These are phyloP conservation scores for Ceratocystis ficicola DNA, from an alignment of 2,329 filamentous ascomycete genomes.

Conservation along the genomic window DNA sequence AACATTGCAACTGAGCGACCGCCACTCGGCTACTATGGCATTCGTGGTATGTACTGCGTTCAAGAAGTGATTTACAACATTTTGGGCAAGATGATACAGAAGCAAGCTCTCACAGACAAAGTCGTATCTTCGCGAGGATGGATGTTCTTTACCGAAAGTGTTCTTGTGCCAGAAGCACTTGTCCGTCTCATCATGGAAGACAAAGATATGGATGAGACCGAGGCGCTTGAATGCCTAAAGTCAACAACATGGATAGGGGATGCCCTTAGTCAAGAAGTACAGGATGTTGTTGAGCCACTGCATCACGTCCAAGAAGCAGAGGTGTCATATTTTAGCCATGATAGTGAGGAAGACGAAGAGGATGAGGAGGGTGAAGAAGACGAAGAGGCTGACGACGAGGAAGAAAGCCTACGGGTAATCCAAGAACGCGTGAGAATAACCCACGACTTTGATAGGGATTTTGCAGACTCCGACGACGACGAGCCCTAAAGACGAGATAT, in stretches of 20 bases:
- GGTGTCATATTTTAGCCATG: slow-evolving; percentile 21
- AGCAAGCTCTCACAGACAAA: slow-evolving; percentile 49
- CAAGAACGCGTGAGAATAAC: not conserved
- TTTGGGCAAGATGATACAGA: slow-evolving; percentile 49
- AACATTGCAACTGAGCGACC: slow-evolving; percentile 45
- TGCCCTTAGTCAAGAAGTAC: slow-evolving; percentile 52
- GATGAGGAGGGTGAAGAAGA: slow-evolving; percentile 5
- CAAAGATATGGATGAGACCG: slow-evolving; percentile 34
- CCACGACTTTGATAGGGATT: slow-evolving; percentile 12
- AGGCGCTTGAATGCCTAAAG: slow-evolving; percentile 45
- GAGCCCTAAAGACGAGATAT: not conserved
- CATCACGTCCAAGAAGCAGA: slow-evolving; percentile 26
- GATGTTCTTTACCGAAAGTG: slow-evolving; percentile 57
- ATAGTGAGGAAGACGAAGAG: slow-evolving; percentile 6
- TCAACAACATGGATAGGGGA: slow-evolving; percentile 57
- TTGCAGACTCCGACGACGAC: slow-evolving; percentile 11
- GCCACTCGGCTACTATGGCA: slow-evolving; percentile 73
- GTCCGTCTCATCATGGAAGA: slow-evolving; percentile 46
- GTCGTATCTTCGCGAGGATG: slow-evolving; percentile 56
- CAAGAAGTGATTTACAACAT: slow-evolving; percentile 53
- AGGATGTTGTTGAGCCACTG: slow-evolving; percentile 26
- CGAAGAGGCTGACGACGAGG: not conserved
- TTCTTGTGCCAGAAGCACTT: slow-evolving; percentile 62
- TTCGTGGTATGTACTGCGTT: slow-evolving; percentile 59
- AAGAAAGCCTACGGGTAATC: not conserved